Evolutionary conservation across 768 basidiomycete genomes (phyloP), one percentile per base, ranked within the genome.

Genomic region (Leccinum disarticulatum): DNA sequence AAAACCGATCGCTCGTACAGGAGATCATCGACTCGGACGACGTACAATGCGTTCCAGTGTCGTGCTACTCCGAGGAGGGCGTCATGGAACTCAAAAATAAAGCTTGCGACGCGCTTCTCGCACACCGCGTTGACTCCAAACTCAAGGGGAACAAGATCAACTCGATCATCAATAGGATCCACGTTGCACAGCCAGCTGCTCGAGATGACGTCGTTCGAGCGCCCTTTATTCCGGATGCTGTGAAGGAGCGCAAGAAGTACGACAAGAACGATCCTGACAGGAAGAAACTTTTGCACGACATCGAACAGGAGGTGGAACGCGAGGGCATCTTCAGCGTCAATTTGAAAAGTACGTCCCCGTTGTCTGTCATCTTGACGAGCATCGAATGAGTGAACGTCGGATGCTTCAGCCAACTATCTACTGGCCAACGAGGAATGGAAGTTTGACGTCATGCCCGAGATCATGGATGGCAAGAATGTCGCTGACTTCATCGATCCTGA

Each of bases 401-500:
- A 28, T 52, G 4, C 61, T 49, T 52, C 77, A 98, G 95, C 93
- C 82, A 84, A 93, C 74, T 98, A 97, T 76, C 58, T 97, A 28
- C 86, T 99, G 59, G 81, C 86, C 25, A 87, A 97, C 70, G 86
- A 90, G 38, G 88, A 91, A 48, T 99, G 97, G 97, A 99, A 97
- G 79, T 80, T 86, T 77, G 97, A 99, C 70, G 81, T 85, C 64
- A 90, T 98, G n/a, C 97, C 97, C n/a, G 97, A 99, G 74, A 92
- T 99, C 69, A 87, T 93, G 88, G 87, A 98, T 65, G 97, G 97
- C 77, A 98, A 98, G 84, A 99, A 99, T 77, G 77, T 98, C 55
- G 96, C 95, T 25, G 97, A 99, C 80, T 99, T 99, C 62, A 91
- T 98, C 74, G 96, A 98, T 74, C 90, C 94, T 22, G 97, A 99